Evolutionary conservation across 345 rosid species (phyloP).

Genomic region (Euclidium syriacum): DNA sequence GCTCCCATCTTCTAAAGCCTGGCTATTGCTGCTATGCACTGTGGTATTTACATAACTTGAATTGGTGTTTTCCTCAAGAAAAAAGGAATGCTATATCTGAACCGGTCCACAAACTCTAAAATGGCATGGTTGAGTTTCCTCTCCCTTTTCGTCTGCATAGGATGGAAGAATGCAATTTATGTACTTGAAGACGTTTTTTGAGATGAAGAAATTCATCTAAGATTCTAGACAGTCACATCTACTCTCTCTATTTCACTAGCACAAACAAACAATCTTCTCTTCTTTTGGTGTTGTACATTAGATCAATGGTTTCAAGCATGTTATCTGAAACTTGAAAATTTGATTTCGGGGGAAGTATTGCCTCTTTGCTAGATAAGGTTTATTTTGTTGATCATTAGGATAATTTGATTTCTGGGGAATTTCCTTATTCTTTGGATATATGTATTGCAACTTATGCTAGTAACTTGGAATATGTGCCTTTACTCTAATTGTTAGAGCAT

Average conservation of each 20-base stretch:
- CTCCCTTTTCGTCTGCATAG: conserved; percentile 64
- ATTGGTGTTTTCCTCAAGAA: conserved; percentile 44
- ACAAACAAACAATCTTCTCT: not conserved
- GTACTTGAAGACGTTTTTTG: conserved; percentile 89
- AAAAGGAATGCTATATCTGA: conserved; percentile 86
- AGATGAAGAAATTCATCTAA: conserved; percentile 91
- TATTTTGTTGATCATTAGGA: no score
- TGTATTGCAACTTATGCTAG: not conserved
- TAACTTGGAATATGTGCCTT: not conserved
- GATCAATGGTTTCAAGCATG: not conserved
- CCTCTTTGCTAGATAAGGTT: no score
- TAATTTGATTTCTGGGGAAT: no score
- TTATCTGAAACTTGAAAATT: not conserved
- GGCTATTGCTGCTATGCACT: not conserved
- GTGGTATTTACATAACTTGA: not conserved
- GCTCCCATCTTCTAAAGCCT: no score
- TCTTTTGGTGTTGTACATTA: conserved; percentile 26
- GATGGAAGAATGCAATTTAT: conserved; percentile 80
- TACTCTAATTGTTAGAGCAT: conserved; percentile 39
- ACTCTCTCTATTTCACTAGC: not conserved
- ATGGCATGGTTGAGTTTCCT: conserved; percentile 82
- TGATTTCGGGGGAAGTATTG: no score
- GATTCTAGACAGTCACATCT: not conserved
- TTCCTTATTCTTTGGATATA: no score
- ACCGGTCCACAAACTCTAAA: conserved; percentile 55